Base-by-base conservation (phyloP, 148 eudicot species). In the Vaccinium myrtillus region DNA sequence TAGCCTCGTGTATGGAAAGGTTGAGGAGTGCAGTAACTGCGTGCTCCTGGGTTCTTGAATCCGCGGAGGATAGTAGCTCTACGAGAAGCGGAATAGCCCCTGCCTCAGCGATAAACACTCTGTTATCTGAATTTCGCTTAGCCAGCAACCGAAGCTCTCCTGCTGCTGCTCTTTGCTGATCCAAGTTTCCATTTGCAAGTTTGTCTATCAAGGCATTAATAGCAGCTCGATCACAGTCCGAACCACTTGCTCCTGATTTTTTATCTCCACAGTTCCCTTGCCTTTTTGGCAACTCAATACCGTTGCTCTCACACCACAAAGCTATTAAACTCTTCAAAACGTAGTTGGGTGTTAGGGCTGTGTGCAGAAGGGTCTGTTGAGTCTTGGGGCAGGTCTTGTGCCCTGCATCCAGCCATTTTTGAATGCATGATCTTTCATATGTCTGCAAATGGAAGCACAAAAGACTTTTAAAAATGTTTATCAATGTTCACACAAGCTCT, bases 1-100 rank as follows among this genome's bases (percentile, higher is more conserved):
- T 95, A 82, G 94, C 91, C 43, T 94, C 98, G 11, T 93, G 93
- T 77, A 95, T 95, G 19, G 98, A 95, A 56, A 95, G 98, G 91
- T 95, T 95, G 50, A 95, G 94, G 78, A 95, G 95, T 1, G 99
- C 97, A 4, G 98, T 95, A 58, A 95, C 98, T 1, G 95, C 98
- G 59, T 96, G 97, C 89, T 94, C 98, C 80, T 93, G 97, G 69
- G 95, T 94, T 19, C 95, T 92, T 39, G 94, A 89, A 86, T 94
- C 95, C 0, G 91, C 85, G 4, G 90, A 89, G n/a, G 88, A 87
- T 36, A 95, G 88, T 58, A 95, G 92, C 59, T 83, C 84, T 48
- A 93, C 95, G 2, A 95, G 93, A 25, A 93, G 89, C 0, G 98
- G 98, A 84, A 95, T 92, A 65, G 98, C 98, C 77, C 98, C 98